phyloP scores from a whole-genome alignment of 257 asterid genomes.

The Solanum pimpinellifolium region DNA sequence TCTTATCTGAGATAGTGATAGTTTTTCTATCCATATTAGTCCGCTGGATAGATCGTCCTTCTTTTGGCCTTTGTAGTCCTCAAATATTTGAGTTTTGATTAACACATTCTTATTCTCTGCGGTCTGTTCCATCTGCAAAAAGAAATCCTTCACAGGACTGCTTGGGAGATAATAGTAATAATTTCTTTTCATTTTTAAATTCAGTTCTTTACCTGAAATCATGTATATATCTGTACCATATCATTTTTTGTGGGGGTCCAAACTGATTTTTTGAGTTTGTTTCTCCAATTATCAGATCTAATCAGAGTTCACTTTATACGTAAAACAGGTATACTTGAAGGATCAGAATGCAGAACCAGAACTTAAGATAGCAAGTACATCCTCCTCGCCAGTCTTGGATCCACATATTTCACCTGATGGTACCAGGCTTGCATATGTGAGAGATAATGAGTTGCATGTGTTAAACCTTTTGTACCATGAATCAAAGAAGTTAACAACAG shows the following conservation, averaged over 20 bases:
- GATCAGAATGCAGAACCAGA: conserved; percentile 38
- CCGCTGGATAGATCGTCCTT: background rate
- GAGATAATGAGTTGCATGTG: conserved; percentile 62
- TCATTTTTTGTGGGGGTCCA: background rate
- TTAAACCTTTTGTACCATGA: conserved; percentile 34
- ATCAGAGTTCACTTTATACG: background rate
- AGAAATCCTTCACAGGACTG: background rate
- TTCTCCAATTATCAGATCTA: background rate
- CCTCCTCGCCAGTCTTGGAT: conserved; percentile 71
- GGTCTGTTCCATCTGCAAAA: background rate
- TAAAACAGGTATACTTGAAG: conserved; percentile 67
- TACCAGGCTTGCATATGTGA: conserved; percentile 71
- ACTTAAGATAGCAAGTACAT: conserved; percentile 50
- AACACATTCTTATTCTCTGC: background rate
- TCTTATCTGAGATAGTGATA: background rate
- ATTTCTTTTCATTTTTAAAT: background rate
- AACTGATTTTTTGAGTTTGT: background rate
- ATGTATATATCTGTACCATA: background rate
- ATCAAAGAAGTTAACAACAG: conserved; percentile 60
- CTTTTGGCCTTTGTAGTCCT: background rate
- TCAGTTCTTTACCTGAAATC: background rate
- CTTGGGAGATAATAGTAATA: background rate
- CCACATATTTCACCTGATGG: conserved; percentile 93
- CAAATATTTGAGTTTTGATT: background rate
- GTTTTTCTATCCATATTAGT: background rate